phyloP scores from a whole-genome alignment of 176 grass and related monocot species.

The Canna indica region DNA sequence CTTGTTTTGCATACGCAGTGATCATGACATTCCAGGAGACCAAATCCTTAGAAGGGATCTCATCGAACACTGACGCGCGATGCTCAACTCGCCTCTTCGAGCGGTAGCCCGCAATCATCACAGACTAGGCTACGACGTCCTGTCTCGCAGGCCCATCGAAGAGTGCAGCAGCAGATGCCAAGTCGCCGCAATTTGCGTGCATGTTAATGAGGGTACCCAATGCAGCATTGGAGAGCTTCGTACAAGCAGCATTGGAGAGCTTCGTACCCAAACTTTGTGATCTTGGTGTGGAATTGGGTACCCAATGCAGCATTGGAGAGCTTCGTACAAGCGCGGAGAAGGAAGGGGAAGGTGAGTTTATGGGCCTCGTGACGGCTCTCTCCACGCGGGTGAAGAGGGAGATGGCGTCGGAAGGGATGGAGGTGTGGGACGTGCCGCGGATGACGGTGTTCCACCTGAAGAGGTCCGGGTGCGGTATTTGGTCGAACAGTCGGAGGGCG shows the following conservation, averaged over 20 bases:
- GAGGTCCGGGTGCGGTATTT: conserved; percentile 55
- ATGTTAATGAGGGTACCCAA: conserved; percentile 67
- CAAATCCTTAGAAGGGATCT: conserved; percentile 56
- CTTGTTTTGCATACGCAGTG: conserved; percentile 48
- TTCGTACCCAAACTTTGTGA: conserved; percentile 45
- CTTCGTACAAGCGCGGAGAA: conserved; percentile 69
- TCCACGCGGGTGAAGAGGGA: conserved; percentile 43
- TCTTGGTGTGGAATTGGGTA: conserved; percentile 51
- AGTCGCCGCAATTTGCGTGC: conserved; percentile 67
- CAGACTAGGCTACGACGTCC: conserved; percentile 71
- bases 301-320: conserved; percentile 36
- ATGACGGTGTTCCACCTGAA: conserved; percentile 95
- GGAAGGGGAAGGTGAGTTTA: conserved; percentile 78
- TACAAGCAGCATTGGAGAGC: too few species aligned
- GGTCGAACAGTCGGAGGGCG: conserved; percentile 68
- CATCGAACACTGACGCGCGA: conserved; percentile 65
- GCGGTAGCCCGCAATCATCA: conserved; percentile 55
- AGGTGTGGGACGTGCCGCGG: conserved; percentile 48
- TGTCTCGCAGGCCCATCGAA: conserved; percentile 34
- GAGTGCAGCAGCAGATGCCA: conserved; percentile 35
- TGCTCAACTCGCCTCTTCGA: conserved; percentile 46
- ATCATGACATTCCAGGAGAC: conserved; percentile 90
- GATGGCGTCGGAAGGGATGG: conserved; percentile 43
- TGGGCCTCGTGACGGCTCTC: conserved; percentile 34
- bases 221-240: conserved; percentile 31